These are phyloP conservation scores for Xylaria sp. DNA, from an alignment of 2,329 filamentous ascomycete species.

Conservation along the genomic window DNA sequence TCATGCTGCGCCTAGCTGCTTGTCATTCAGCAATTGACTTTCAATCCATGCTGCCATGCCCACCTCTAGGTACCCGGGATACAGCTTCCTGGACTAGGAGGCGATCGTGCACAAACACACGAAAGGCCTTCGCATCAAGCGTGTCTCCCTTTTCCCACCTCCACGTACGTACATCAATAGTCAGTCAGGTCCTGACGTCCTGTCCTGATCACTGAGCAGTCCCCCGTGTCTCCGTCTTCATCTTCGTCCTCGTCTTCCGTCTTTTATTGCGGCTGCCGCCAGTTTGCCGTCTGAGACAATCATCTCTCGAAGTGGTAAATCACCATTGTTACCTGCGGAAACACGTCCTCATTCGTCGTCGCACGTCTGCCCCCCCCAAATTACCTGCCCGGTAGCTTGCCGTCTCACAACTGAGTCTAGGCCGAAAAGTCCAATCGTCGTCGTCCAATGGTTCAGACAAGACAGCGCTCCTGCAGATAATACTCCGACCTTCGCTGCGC, in stretches of 20 bases:
- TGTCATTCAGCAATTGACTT: background rate
- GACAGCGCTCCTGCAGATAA: slow-evolving; percentile 31
- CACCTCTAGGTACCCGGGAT: too few relatives aligned
- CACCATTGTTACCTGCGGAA: slow-evolving; percentile 18
- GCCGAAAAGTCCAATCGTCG: slow-evolving; percentile 21
- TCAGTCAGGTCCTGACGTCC: too few relatives aligned
- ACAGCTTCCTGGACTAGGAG: too few relatives aligned
- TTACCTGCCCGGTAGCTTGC: slow-evolving; percentile 25
- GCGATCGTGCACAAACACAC: too few relatives aligned
- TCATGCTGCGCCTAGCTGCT: background rate
- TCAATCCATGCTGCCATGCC: too few relatives aligned
- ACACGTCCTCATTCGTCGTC: slow-evolving; percentile 25
- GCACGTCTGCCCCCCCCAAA: slow-evolving; percentile 18
- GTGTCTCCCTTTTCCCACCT: background rate
- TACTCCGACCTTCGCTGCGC: slow-evolving; percentile 32
- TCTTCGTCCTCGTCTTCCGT: background rate
- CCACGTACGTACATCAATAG: too few relatives aligned
- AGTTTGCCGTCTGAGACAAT: slow-evolving; percentile 8
- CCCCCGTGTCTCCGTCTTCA: background rate
- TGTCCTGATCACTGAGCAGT: too few relatives aligned
- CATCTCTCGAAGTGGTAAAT: slow-evolving; percentile 16
- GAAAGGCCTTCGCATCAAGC: background rate
- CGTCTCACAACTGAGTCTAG: slow-evolving; percentile 24
- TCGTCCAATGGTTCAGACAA: slow-evolving; percentile 23
- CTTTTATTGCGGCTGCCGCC: slow-evolving; percentile 4